Evolutionary conservation across 441 rosid species (phyloP).

Genomic region (Syzygium syzygioides): DNA sequence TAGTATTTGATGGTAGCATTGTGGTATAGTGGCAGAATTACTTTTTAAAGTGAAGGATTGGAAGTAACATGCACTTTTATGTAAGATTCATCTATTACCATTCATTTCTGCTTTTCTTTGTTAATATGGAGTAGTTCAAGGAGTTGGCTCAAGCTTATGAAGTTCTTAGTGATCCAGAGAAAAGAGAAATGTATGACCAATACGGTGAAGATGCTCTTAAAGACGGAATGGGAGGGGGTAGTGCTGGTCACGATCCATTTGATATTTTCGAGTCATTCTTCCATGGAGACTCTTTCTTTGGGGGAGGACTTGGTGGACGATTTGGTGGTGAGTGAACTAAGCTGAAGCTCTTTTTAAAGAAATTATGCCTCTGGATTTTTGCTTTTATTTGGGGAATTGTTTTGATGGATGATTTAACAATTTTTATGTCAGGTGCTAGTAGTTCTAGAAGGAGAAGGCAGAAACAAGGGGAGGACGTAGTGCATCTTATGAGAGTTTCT

Average conservation of each 20-base stretch:
- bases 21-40: neutral
- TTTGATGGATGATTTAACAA: neutral
- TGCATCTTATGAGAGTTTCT: slow-evolving; percentile 26
- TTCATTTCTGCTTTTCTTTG: neutral
- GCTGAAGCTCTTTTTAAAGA: neutral
- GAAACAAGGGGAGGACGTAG: slow-evolving; percentile 34
- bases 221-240: slow-evolving; percentile 45
- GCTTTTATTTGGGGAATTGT: neutral
- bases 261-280: slow-evolving; percentile 36
- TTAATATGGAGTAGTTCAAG: slow-evolving; percentile 23
- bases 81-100: neutral
- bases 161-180: slow-evolving; percentile 40
- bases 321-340: slow-evolving; percentile 26
- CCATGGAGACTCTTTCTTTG: slow-evolving; percentile 6
- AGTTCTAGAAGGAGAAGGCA: slow-evolving; percentile 31
- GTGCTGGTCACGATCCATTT: slow-evolving; percentile 31
- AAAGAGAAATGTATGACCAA: slow-evolving; percentile 38
- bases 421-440: slow-evolving; percentile 22
- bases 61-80: neutral
- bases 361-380: neutral
- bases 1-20: neutral
- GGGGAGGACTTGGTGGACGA: slow-evolving; percentile 31
- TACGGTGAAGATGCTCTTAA: slow-evolving; percentile 43
- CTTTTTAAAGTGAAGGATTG: neutral
- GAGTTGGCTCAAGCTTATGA: slow-evolving; percentile 26